Evolutionary conservation across 1,139 yeast genomes (phyloP).

Genomic region (Pichia norvegensis): DNA sequence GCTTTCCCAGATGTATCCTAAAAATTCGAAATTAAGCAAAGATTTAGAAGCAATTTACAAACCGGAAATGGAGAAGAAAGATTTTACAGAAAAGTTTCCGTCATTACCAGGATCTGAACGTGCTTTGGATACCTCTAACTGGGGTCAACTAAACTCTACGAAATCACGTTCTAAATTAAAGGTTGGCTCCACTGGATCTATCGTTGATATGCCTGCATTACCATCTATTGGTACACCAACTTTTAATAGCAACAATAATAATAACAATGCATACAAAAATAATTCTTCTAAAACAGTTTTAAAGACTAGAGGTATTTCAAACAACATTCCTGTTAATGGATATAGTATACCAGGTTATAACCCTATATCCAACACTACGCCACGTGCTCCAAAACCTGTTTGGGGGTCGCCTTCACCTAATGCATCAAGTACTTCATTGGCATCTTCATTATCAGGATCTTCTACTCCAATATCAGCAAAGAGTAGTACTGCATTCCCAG

Average conservation of each 20-base stretch:
- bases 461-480: slow-evolving; percentile 1
- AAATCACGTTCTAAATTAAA: slow-evolving; percentile 7
- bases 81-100: slow-evolving; percentile 44
- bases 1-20: slow-evolving; percentile 46
- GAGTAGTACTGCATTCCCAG: slow-evolving; percentile 10
- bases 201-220: slow-evolving; percentile 15
- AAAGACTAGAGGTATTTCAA: slow-evolving; percentile 16
- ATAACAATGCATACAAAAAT: slow-evolving; percentile 1
- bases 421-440: not conserved
- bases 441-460: slow-evolving; percentile 1
- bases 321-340: slow-evolving; percentile 19
- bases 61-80: slow-evolving; percentile 15
- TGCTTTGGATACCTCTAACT: slow-evolving; percentile 19
- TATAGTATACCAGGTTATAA: slow-evolving; percentile 20
- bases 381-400: slow-evolving; percentile 3
- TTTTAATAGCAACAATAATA: slow-evolving; percentile 7
- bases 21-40: slow-evolving; percentile 29
- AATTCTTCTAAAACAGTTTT: not conserved
- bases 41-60: slow-evolving; percentile 25
- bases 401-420: not conserved
- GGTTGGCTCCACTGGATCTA: not conserved
- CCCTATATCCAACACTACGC: slow-evolving; percentile 6
- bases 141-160: slow-evolving; percentile 10
- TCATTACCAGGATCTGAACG: slow-evolving; percentile 35
- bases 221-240: slow-evolving; percentile 10